Evolutionary conservation across 2,329 filamentous ascomycete genomes (phyloP).

Genomic region (Fonsecaea monophora): DNA sequence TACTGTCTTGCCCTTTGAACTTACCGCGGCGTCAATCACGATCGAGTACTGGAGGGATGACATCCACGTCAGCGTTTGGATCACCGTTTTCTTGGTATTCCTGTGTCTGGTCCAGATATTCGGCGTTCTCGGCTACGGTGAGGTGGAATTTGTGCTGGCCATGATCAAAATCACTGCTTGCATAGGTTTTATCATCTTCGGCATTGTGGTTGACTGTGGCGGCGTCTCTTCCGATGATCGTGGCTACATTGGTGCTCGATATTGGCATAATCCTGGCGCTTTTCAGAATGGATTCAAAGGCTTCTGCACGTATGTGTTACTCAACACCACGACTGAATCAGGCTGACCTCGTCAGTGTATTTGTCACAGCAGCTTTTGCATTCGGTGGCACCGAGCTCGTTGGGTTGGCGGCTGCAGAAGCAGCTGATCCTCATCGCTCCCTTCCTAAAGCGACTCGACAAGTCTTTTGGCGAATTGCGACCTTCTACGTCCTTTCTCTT

Average conservation of each 20-base stretch:
- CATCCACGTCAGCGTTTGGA: conserved; percentile 51
- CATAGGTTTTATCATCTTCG: conserved; percentile 73
- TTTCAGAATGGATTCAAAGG: conserved; percentile 71
- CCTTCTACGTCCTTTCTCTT: conserved; percentile 87
- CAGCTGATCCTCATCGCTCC: conserved; percentile 67
- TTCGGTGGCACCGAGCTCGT: conserved; percentile 69
- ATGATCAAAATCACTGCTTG: conserved; percentile 80
- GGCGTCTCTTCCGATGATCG: conserved; percentile 68
- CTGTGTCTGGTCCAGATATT: conserved; percentile 81
- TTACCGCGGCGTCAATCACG: conserved; percentile 37
- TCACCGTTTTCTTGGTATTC: conserved; percentile 74
- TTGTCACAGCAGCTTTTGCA: conserved; percentile 68
- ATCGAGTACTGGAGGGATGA: conserved; percentile 38
- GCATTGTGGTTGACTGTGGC: conserved; percentile 70
- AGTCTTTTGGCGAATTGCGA: conserved; percentile 89
- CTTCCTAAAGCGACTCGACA: conserved; percentile 88
- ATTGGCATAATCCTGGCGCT: conserved; percentile 79
- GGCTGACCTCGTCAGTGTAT: conserved; percentile 49
- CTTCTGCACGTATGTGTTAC: conserved; percentile 55
- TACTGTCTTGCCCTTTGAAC: conserved; percentile 38
- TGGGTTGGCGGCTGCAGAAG: conserved; percentile 66
- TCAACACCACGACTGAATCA: background rate
- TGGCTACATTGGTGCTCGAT: conserved; percentile 79
- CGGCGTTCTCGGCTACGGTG: conserved; percentile 81
- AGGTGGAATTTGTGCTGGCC: conserved; percentile 81